A percentile compares a stretch with the other conserved stretches of the same genome.
Evolutionary conservation across 768 basidiomycete genomes (phyloP).

Genomic region (Vararia minispora): DNA sequence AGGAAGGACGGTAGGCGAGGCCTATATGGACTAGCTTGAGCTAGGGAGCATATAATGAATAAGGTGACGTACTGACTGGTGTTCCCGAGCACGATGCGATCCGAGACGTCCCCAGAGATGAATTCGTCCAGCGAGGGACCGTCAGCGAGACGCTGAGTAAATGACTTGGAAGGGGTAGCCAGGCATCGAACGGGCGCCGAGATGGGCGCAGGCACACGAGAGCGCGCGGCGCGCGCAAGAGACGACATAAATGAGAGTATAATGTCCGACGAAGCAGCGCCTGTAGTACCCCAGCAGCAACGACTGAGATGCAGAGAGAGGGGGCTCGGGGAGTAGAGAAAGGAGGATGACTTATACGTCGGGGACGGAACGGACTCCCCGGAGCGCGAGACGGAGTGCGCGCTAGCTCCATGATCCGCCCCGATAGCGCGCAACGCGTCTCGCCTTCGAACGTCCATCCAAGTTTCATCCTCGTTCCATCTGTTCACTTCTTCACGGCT

Average conservation of each 20-base stretch:
- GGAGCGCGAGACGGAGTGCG: too few relatives aligned
- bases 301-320: background rate
- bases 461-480: background rate
- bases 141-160: constrained; percentile 40
- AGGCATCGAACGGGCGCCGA: constrained; percentile 27
- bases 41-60: background rate
- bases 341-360: too few relatives aligned
- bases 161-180: constrained; percentile 36
- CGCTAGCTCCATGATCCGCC: background rate
- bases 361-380: too few relatives aligned
- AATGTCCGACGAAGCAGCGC: constrained; percentile 1
- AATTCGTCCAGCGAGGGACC: constrained; percentile 81
- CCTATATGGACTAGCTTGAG: constrained; percentile 26
- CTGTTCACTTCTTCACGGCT: constrained; percentile 5
- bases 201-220: constrained; percentile 3
- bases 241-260: constrained; percentile 8
- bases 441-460: background rate
- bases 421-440: background rate
- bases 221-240: constrained; percentile 7
- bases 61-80: constrained; percentile 42
- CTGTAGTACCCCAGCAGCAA: background rate
- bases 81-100: constrained; percentile 64
- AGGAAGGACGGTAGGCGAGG: constrained; percentile 80
- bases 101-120: constrained; percentile 44
- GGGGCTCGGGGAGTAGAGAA: too few relatives aligned